Evolutionary conservation across 1,284 basidiomycete species (phyloP), one percentile per base, ranked within the genome.

Genomic region (Lignosus rhinocerotis): DNA sequence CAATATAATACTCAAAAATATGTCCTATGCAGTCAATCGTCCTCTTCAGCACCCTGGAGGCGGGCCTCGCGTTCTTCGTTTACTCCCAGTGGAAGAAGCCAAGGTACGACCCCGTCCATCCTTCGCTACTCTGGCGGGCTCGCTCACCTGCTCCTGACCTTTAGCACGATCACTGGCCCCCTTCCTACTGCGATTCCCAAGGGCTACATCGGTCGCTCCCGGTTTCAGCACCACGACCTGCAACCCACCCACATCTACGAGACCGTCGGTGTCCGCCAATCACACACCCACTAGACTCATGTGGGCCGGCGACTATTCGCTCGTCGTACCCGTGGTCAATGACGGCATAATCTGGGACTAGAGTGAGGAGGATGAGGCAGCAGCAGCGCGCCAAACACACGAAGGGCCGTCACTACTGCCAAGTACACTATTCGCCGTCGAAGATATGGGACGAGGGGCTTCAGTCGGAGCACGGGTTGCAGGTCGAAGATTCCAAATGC

Each of bases 101-200:
- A 42, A 69, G 65, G 70, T 72, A 45, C 30, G 51, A 38, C 42
- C 42, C 19, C 33, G 14, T 48, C 39, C 41, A 38, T 12, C 9
- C 25, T n/a, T n/a, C 36, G n/a, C 38, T 17, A 21, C n/a, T 7
- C 32, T 11, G 10, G n/a, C 46, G 34, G 9, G 11, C 43, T 9
- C 43, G 43, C 30, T 17, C 12, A 12, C 52, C 58, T 21, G 33
- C 17, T n/a, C n/a, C 12, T 34, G 10, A 30, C 10, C 16, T 31
- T 33, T 45, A 70, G 67, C 46, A 39, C 63, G 38, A 62, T 70
- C 51, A 30, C 41, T 2, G 66, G 65, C 30, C 66, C 67, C 41
- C 59, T 69, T 21, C 65, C 62, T 21, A 65, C 66, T 44, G 67
- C 67, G 32, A 70, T 70, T 43, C 67, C 69, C 41, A 64, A 66